A percentile compares a stretch with the other conserved stretches of the same genome.
Evolutionary conservation across 2,329 filamentous ascomycete genomes (phyloP).

Genomic region (Fusarium bulbicola): DNA sequence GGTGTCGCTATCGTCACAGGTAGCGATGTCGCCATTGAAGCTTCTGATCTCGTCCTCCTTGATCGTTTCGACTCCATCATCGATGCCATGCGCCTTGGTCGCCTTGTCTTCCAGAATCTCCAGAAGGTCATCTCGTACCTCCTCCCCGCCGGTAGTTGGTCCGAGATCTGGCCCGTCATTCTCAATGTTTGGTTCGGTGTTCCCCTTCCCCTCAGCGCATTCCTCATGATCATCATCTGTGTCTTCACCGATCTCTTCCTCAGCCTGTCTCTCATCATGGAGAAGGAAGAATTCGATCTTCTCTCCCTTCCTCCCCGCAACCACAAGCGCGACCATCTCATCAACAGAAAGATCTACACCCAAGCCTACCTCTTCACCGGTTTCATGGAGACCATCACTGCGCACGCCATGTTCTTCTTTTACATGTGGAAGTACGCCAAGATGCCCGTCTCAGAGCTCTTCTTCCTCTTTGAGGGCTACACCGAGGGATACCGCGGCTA

Average conservation of each 20-base stretch:
- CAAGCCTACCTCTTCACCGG: conserved; percentile 64
- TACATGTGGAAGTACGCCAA: conserved; percentile 60
- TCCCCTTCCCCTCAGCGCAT: conserved; percentile 59
- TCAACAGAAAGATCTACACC: conserved; percentile 60
- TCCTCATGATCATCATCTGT: conserved; percentile 68
- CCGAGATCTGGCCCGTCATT: conserved; percentile 66
- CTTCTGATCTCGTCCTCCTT: conserved; percentile 72
- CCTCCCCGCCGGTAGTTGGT: conserved; percentile 62
- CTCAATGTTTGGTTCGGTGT: conserved; percentile 66
- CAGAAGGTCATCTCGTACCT: conserved; percentile 56
- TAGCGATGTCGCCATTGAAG: conserved; percentile 70
- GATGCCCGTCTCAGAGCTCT: conserved; percentile 57
- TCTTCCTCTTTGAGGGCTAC: conserved; percentile 61
- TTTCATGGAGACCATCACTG: conserved; percentile 59
- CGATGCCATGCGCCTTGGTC: conserved; percentile 64
- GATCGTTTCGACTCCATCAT: conserved; percentile 78
- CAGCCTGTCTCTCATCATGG: conserved; percentile 62
- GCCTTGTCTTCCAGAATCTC: conserved; percentile 53
- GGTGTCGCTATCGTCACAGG: conserved; percentile 74
- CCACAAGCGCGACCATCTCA: conserved; percentile 60
- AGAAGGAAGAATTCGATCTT: conserved; percentile 64
- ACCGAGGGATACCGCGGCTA: conserved; percentile 60
- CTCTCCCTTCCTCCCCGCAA: conserved; percentile 60
- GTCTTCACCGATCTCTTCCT: conserved; percentile 65
- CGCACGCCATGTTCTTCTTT: conserved; percentile 63